phyloP scores from a whole-genome alignment of 441 rosid species.

The Hura crepitans region DNA sequence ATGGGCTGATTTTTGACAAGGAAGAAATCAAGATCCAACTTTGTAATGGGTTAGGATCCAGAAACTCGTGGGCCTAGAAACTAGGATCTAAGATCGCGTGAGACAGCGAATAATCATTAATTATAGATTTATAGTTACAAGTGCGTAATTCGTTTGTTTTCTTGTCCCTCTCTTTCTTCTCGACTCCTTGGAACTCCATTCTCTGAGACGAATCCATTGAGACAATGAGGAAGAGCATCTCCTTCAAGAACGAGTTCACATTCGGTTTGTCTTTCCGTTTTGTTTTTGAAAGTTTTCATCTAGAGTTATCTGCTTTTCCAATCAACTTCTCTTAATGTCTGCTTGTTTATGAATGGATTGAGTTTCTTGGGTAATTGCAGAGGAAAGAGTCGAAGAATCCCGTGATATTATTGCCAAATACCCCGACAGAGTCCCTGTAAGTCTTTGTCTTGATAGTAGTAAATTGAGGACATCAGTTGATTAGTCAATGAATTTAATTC shows the following conservation, averaged over 20 bases:
- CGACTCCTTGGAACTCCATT: background rate
- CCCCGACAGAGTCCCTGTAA: conserved; percentile 76
- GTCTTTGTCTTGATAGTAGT: conserved; percentile 10
- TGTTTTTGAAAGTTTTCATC: background rate
- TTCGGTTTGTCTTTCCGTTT: conserved; percentile 41
- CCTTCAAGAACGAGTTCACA: conserved; percentile 66
- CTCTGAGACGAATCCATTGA: background rate
- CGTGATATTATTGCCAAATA: conserved; percentile 56
- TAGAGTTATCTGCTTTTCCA: background rate
- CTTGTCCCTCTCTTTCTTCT: background rate
- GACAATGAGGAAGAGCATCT: conserved; percentile 34
- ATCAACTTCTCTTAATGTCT: background rate
- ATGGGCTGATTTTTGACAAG: background rate
- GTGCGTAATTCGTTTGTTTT: background rate
- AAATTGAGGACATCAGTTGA: background rate
- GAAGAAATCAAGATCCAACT: background rate
- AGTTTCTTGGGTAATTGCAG: conserved; percentile 30
- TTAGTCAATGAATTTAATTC: background rate
- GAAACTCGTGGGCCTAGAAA: background rate
- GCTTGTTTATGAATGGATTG: background rate
- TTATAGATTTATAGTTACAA: background rate
- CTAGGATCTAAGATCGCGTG: background rate
- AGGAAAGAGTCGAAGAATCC: conserved; percentile 64
- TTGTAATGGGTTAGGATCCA: background rate
- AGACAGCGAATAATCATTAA: background rate